Percentiles rank a stretch among this genome's conserved stretches.
phyloP scores from a whole-genome alignment of 805 yeast genomes.

The Wickerhamomyces strasburgensis region DNA sequence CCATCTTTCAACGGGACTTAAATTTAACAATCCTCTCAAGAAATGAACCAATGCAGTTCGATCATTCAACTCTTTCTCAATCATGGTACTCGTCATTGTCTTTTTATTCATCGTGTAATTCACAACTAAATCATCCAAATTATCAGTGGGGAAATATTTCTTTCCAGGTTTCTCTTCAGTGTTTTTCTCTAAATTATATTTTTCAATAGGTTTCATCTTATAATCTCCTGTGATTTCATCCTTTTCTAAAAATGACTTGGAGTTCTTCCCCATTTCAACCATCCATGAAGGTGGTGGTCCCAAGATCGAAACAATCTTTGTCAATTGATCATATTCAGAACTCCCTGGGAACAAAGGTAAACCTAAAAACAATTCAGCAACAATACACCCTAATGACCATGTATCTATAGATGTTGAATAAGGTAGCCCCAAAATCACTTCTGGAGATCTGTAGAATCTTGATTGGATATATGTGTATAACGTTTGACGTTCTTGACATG shows the following conservation, averaged over 20 bases:
- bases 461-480: slow-evolving; percentile 90
- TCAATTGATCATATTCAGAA: slow-evolving; percentile 86
- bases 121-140: slow-evolving; percentile 67
- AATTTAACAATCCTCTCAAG: slow-evolving; percentile 65
- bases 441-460: slow-evolving; percentile 91
- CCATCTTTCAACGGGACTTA: slow-evolving; percentile 93
- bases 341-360: slow-evolving; percentile 93
- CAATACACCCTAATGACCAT: slow-evolving; percentile 95
- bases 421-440: slow-evolving; percentile 85
- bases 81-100: slow-evolving; percentile 39
- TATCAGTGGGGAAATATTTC: slow-evolving; percentile 66
- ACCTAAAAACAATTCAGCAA: slow-evolving; percentile 86
- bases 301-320: slow-evolving; percentile 74
- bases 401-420: slow-evolving; percentile 91
- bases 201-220: slow-evolving; percentile 36
- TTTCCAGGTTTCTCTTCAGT: slow-evolving; percentile 72
- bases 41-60: slow-evolving; percentile 73
- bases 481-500: slow-evolving; percentile 88
- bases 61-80: slow-evolving; percentile 70
- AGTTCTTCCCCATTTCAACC: slow-evolving; percentile 91
- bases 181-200: slow-evolving; percentile 48
- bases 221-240: slow-evolving; percentile 17
- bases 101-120: slow-evolving; percentile 66
- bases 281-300: slow-evolving; percentile 93
- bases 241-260: slow-evolving; percentile 50